Conservation (phyloP, 1,139 yeast species). For the Pichia sp. region DNA sequence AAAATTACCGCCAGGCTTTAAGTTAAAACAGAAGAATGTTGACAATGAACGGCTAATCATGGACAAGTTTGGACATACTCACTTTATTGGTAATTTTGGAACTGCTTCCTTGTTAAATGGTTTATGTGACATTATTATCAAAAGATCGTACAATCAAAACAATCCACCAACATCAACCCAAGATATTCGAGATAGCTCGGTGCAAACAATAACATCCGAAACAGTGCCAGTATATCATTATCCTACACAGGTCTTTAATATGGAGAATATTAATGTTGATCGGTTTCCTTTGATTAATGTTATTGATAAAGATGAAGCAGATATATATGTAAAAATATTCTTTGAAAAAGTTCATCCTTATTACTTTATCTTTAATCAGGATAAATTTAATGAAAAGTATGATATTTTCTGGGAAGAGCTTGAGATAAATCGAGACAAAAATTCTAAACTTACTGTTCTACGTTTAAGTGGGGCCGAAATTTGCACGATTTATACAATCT, state of each 20-base stretch:
- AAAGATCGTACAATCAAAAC: slow-evolving; percentile 27
- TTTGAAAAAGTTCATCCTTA: slow-evolving; percentile 37
- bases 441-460: slow-evolving; percentile 12
- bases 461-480: slow-evolving; percentile 28
- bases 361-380: slow-evolving; percentile 33
- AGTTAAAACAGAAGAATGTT: slow-evolving; percentile 17
- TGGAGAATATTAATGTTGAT: slow-evolving; percentile 26
- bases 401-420: slow-evolving; percentile 32
- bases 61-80: slow-evolving; percentile 37
- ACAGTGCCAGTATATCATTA: slow-evolving; percentile 29
- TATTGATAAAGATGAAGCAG: slow-evolving; percentile 29
- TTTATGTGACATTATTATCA: slow-evolving; percentile 33
- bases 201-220: slow-evolving; percentile 29
- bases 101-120: slow-evolving; percentile 35
- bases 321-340: slow-evolving; percentile 31
- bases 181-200: slow-evolving; percentile 27
- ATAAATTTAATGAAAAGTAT: slow-evolving; percentile 29
- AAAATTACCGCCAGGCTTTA: slow-evolving; percentile 19
- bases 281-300: slow-evolving; percentile 31
- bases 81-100: slow-evolving; percentile 37
- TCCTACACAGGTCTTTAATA: slow-evolving; percentile 28
- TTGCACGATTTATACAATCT: slow-evolving; percentile 38
- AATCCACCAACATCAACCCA: slow-evolving; percentile 29
- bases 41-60: slow-evolving; percentile 32
- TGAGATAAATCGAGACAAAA: slow-evolving; percentile 10